Evolutionary conservation across 805 yeast genomes (phyloP), one percentile per base, ranked within the genome.

Genomic region (Ogataea corticis): DNA sequence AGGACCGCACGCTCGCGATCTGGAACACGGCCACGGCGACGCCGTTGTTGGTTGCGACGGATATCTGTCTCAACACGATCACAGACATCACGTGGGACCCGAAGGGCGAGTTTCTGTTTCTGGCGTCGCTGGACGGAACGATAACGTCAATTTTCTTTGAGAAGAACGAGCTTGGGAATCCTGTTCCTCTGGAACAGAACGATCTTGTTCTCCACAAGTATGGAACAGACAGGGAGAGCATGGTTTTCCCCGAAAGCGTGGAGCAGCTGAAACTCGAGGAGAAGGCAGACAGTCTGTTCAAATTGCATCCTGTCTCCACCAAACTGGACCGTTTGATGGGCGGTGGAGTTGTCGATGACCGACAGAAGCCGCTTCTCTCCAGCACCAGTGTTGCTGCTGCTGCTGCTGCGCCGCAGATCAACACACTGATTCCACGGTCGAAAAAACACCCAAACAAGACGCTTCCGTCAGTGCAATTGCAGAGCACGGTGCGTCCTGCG

Each of bases 81-180:
- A 89, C 97, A 0, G 99, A 92, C 63, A 69, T 92, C 38, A 76
- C 87, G 25, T 92, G 99, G 99, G 75, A 85, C 12, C 89, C 92
- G 0, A 82, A 80, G 54, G 99, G 98, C 3, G 69, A 73, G 23
- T 69, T 78, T 4, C 65, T 92, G n/a, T 90, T 79, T 61, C 70
- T 85, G 13, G 80, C 92, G 48, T 87, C 96, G 0, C 67, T 90
- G 37, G 98, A 91, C 65, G 96, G 98, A 2, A 72, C 89, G 0
- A 82, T 94, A 7, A 75, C 88, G 0, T 77, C 82, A 2, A 68
- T 88, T 0, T 55, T 70, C 11, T 92, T 92, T 61, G 90, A 79
- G 15, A 61, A 66, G 1, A 65, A 71, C 39, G 95, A 86, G 55
- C 63, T 86, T 18, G 95, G 95, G 4, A 64, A 51, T 12, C 62